Evolutionary conservation across 148 eudicot genomes (phyloP), one percentile per base, ranked within the genome.

Genomic region (Polygonum aviculare): DNA sequence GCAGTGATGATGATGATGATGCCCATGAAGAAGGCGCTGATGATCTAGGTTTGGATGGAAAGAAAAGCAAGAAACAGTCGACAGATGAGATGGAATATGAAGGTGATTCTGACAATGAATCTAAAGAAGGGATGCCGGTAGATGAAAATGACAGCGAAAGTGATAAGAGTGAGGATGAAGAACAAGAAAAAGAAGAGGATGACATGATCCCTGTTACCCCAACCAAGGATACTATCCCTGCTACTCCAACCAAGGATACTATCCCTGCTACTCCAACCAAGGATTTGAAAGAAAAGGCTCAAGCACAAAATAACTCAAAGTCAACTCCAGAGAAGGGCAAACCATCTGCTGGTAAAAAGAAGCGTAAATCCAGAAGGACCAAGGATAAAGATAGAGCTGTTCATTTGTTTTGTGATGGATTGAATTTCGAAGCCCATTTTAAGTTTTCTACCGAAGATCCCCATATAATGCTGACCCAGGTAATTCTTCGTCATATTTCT

Each of bases 41-140:
- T 47, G 97, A 91, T 85, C 80, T 93, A 21, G 91, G 93, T 49
- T 75, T 67, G 48, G 97, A 91, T 76, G 84, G 49, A n/a, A 85
- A 72, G 75, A 96, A 86, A 81, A 79, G 86, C 44, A 91, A 90
- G 78, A 82, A 77, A 40, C 96, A 89, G 80, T 74, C 81, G 26
- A 81, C 89, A 21, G 98, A 96, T 84, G 97, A 93, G 83, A 79
- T 87, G 80, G 97, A 96, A 77, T 93, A 96, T 77, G 98, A 89
- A 75, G 96, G 91, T 69, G 82, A 72, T 69, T 72, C 84, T 47
- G 93, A 87, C 40, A 88, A 79, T 39, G 92, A 82, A 33, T 44
- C 36, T 18, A 74, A 72, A 81, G 87, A 81, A 69, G 86, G 48
- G 55, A 82, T 82, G 19, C 38, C 79, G 38, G 57, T 57, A 7